phyloP scores from a whole-genome alignment of 495 filamentous ascomycete genomes.

The Aspergillus homomorphus region DNA sequence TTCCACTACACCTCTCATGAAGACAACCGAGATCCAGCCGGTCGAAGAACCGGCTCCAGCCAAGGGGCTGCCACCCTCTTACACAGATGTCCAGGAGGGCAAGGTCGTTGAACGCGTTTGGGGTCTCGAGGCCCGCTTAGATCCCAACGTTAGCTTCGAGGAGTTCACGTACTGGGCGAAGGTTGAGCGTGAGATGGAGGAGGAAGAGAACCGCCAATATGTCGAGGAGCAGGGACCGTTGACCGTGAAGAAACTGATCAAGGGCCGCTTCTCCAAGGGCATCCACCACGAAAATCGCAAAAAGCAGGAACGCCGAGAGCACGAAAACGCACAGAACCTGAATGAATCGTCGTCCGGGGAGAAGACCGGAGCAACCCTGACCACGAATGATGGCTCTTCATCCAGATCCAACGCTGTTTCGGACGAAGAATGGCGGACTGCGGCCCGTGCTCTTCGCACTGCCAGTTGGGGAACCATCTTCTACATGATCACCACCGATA shows the following conservation, averaged over 20 bases:
- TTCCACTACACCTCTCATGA: background rate
- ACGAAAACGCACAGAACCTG: background rate
- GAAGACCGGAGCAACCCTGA: background rate
- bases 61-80: background rate
- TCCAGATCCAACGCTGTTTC: background rate
- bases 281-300: background rate
- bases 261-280: background rate
- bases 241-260: background rate
- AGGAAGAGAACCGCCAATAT: background rate
- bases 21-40: background rate
- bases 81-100: background rate
- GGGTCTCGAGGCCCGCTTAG: background rate
- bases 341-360: background rate
- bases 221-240: background rate
- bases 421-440: background rate
- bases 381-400: background rate
- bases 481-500: slow-evolving; percentile 1
- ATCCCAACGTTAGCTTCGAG: background rate
- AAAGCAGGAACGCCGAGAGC: background rate
- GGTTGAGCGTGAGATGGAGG: background rate
- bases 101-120: background rate
- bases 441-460: background rate
- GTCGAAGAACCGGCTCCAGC: background rate
- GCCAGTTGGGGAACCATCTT: slow-evolving; percentile 2
- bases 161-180: background rate